A percentile compares a stretch with the other conserved stretches of the same genome.
Conservation (phyloP, 495 filamentous ascomycete species). For the Xylaria palmicola region DNA sequence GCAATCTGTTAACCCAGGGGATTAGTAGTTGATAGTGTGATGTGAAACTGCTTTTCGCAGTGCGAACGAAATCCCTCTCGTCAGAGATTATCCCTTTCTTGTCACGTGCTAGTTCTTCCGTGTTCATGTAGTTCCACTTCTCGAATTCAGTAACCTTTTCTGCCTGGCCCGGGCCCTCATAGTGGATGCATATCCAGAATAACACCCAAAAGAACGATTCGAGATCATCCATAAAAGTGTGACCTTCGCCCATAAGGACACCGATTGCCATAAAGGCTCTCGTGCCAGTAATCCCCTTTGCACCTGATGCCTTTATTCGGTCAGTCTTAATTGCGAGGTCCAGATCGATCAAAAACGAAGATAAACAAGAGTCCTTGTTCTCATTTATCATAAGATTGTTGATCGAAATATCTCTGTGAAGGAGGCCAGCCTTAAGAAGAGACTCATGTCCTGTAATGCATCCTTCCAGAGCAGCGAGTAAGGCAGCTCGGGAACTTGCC, state of each 20-base stretch:
- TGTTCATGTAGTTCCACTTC: constrained; percentile 29
- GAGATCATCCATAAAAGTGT: constrained; percentile 49
- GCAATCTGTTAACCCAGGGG: constrained; percentile 33
- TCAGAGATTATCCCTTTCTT: neutral
- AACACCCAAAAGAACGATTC: constrained; percentile 58
- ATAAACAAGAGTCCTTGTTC: constrained; percentile 27
- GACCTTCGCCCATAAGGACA: constrained; percentile 36
- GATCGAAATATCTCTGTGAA: constrained; percentile 43
- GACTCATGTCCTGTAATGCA: constrained; percentile 41
- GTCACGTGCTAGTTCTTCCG: neutral
- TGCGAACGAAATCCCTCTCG: neutral
- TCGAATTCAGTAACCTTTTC: constrained; percentile 16
- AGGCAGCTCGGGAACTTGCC: constrained; percentile 35
- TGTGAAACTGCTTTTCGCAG: constrained; percentile 14
- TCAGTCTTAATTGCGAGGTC: constrained; percentile 41
- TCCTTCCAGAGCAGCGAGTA: constrained; percentile 38
- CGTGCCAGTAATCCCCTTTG: constrained; percentile 42
- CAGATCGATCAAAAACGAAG: constrained; percentile 42
- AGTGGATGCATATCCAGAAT: constrained; percentile 50
- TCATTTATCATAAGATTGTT: constrained; percentile 45
- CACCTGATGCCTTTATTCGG: constrained; percentile 33
- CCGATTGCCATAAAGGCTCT: constrained; percentile 51
- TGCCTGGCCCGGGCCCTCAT: constrained; percentile 11
- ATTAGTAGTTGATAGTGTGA: constrained; percentile 14
- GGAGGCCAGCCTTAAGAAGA: constrained; percentile 31